Evolutionary conservation across 257 asterid genomes (phyloP).

Genomic region (Buddleja alternifolia): DNA sequence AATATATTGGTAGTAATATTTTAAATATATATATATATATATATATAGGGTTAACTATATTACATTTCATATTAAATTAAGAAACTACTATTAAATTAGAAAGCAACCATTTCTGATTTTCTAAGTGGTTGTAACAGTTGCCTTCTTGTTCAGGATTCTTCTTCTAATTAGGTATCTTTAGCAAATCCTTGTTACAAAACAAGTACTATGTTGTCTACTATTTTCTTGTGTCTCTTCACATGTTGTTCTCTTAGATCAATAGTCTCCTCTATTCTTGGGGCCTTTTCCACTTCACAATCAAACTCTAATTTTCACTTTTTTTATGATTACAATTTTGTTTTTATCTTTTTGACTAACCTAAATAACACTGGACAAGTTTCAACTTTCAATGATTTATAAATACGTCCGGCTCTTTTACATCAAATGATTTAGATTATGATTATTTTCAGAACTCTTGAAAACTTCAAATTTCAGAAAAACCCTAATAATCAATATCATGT

Average conservation of each 20-base stretch:
- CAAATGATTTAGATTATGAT: too few species aligned
- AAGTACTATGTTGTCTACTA: background rate
- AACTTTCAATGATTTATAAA: too few species aligned
- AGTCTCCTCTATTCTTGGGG: slow-evolving; percentile 10
- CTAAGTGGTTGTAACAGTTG: background rate
- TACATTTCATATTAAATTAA: too few species aligned
- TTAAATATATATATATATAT: too few species aligned
- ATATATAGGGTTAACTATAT: too few species aligned
- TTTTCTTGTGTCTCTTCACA: slow-evolving; percentile 11
- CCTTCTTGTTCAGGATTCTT: background rate
- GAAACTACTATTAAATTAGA: too few species aligned
- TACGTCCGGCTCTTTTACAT: too few species aligned
- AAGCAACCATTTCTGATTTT: background rate
- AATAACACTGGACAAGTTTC: too few species aligned
- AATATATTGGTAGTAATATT: too few species aligned
- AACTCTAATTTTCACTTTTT: background rate
- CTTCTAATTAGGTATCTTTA: background rate
- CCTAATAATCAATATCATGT: too few species aligned
- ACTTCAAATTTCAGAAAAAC: too few species aligned
- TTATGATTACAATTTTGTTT: background rate
- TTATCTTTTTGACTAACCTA: background rate
- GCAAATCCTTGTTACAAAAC: background rate
- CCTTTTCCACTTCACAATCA: background rate
- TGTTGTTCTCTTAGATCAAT: background rate
- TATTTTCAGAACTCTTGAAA: too few species aligned